Base-by-base conservation (phyloP, 768 basidiomycete species). In the Gloeophyllum trabeum region DNA sequence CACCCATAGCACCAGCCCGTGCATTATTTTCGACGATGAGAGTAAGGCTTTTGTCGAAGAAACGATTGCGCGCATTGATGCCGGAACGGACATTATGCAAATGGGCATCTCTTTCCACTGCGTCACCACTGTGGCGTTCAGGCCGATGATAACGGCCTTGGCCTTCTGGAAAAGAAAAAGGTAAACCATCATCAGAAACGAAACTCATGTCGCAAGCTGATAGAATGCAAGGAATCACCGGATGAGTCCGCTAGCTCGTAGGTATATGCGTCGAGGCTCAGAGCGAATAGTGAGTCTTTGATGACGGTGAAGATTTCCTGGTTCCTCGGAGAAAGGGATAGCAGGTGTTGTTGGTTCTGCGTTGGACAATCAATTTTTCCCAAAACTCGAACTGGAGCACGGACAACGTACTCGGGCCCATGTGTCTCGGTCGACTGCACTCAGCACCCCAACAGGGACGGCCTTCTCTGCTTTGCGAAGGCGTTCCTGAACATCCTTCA, bases 21-120 rank as follows among this genome's bases (percentile, higher is more conserved):
- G 81, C 80, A 42, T 82, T 85, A 1, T 81, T 75, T 56, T 98
- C 93, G 26, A 97, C 79, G 38, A 88, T 73, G 42, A 96, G 62
- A 3, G 80, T 81, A 28, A 84, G 73, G 2, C 81, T 70, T 60
- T 96, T 98, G 65, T 98, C 93, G 57, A 79, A 87, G 74, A 89
- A 96, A 24, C 94, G 69, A 52, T 96, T 96, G 34, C 72, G 65
- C 4, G 78, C 73, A 44, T 75, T 77, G 43, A 68, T 52, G 2
- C 80, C 79, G 0, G 76, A 74, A 18, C 86, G 79, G 39, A 81
- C 71, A 43, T 81, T 75, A 47, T 76, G 76, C 14, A 93, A 68
- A 53, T 93, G 91, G 2, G 81, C 73, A 51, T 87, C 79, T 34
- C 89, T 59, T 40, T 71, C 62, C 7, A 46, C 25, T 18, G 47